Percentiles rank a stretch among this genome's conserved stretches.
Conservation (phyloP, 2,329 filamentous ascomycete genomes). For the Alternaria triticimaculans region DNA sequence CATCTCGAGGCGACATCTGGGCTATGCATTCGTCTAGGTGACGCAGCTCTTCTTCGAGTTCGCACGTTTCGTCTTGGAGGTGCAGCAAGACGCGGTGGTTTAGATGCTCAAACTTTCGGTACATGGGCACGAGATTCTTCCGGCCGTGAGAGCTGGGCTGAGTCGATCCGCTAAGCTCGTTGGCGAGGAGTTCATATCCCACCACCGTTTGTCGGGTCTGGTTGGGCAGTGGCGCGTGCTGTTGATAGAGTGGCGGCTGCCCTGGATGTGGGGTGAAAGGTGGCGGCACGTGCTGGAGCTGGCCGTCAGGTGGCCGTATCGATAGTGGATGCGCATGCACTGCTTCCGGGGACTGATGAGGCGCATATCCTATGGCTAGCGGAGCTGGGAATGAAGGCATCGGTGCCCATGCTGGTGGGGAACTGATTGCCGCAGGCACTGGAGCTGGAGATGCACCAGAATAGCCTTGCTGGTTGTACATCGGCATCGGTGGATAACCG, state of each 20-base stretch:
- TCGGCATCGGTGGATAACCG: constrained; percentile 31
- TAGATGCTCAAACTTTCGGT: constrained; percentile 80
- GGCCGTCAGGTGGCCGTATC: constrained; percentile 21
- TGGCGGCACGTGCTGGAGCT: constrained; percentile 24
- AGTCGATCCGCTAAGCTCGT: constrained; percentile 41
- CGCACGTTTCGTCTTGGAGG: constrained; percentile 82
- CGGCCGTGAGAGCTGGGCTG: constrained; percentile 21
- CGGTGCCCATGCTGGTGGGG: constrained; percentile 31
- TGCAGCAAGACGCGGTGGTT: constrained; percentile 84
- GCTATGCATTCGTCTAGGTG: constrained; percentile 68
- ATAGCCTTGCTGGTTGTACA: constrained; percentile 36
- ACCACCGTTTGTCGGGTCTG: constrained; percentile 37
- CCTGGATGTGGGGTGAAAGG: constrained; percentile 27
- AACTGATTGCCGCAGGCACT: constrained; percentile 24
- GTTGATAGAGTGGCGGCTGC: constrained; percentile 38
- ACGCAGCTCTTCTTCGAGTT: constrained; percentile 79
- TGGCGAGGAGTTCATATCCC: constrained; percentile 49
- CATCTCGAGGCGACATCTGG: constrained; percentile 42
- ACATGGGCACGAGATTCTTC: constrained; percentile 64
- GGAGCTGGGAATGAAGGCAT: constrained; percentile 30
- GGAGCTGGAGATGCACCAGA: constrained; percentile 34
- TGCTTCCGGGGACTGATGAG: constrained; percentile 30
- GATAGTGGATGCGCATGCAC: constrained; percentile 32
- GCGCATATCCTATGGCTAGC: constrained; percentile 33
- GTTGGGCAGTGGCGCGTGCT: constrained; percentile 29